These are phyloP conservation scores for Pleurotus sapidus DNA, from an alignment of 768 basidiomycete genomes.

Conservation along the genomic window DNA sequence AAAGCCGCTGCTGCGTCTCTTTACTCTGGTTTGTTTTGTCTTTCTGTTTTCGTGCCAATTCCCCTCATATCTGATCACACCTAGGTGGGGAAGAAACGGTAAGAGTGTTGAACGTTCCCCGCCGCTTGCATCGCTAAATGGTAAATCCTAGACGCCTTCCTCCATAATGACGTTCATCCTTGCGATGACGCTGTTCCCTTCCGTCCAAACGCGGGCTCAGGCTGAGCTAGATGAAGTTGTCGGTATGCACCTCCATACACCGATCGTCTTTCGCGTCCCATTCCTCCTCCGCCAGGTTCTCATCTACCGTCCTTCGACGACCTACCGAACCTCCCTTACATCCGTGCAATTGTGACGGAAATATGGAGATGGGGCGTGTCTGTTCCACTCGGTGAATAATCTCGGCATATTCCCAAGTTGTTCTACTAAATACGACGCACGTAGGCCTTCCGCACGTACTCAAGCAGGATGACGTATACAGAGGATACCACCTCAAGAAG, in stretches of 20 bases:
- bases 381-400: not conserved
- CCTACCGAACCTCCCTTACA: not conserved
- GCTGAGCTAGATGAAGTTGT: slow-evolving; percentile 2
- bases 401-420: not conserved
- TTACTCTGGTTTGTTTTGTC: slow-evolving; percentile 16
- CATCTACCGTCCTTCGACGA: not conserved
- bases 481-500: slow-evolving; percentile 16
- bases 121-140: not conserved
- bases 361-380: slow-evolving; percentile 5
- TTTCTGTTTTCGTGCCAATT: too few species aligned
- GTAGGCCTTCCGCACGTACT: slow-evolving; percentile 5
- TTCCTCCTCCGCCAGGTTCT: not conserved
- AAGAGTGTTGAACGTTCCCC: not conserved
- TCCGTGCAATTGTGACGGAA: slow-evolving; percentile 6
- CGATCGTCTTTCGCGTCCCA: not conserved
- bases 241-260: not conserved
- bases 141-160: slow-evolving; percentile 21
- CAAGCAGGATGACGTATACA: slow-evolving; percentile 8
- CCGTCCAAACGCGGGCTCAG: slow-evolving; percentile 4
- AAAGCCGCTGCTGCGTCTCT: slow-evolving; percentile 27
- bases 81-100: slow-evolving; percentile 28
- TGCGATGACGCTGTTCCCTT: slow-evolving; percentile 23
- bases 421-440: not conserved
- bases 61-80: too few species aligned
- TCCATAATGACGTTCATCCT: slow-evolving; percentile 32